Percentiles rank a stretch among this genome's conserved stretches.
phyloP scores from a whole-genome alignment of 345 rosid genomes.

The Cardamine resedifolia region DNA sequence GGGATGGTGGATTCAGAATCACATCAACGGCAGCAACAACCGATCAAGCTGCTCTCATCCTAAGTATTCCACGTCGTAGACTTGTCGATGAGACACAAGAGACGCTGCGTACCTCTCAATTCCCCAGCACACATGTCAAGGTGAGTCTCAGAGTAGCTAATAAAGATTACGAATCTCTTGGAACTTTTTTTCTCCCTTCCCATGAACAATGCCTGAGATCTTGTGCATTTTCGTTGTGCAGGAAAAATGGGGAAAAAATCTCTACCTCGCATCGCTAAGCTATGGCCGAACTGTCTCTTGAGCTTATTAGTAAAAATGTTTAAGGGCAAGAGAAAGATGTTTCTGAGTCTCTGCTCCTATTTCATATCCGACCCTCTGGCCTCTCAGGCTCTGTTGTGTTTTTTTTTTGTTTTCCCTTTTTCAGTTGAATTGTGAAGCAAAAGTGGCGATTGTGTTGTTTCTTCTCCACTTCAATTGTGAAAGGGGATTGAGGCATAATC shows the following conservation, averaged over 20 bases:
- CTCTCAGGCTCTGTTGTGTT: slow-evolving; percentile 29
- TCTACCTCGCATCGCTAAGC: slow-evolving; percentile 72
- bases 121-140: slow-evolving; percentile 97
- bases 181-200: background rate
- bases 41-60: slow-evolving; percentile 90
- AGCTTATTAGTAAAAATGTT: slow-evolving; percentile 18
- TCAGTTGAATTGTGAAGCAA: slow-evolving; percentile 34
- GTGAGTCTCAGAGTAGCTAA: slow-evolving; percentile 38
- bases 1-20: slow-evolving; percentile 93
- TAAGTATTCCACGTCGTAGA: slow-evolving; percentile 82
- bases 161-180: background rate
- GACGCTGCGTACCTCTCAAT: slow-evolving; percentile 89
- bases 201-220: background rate
- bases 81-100: slow-evolving; percentile 93
- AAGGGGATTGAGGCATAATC: slow-evolving; percentile 14
- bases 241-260: slow-evolving; percentile 92
- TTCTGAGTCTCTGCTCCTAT: slow-evolving; percentile 21
- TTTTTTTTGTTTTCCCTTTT: background rate
- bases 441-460: slow-evolving; percentile 18
- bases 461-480: slow-evolving; percentile 14
- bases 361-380: slow-evolving; percentile 11
- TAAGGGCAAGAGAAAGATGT: slow-evolving; percentile 22
- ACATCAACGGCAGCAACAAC: slow-evolving; percentile 92
- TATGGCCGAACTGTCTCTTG: slow-evolving; percentile 80
- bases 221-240: slow-evolving; percentile 32